Base-by-base conservation (phyloP, 2,329 filamentous ascomycete species). In the Fusarium pseudocircinatum region DNA sequence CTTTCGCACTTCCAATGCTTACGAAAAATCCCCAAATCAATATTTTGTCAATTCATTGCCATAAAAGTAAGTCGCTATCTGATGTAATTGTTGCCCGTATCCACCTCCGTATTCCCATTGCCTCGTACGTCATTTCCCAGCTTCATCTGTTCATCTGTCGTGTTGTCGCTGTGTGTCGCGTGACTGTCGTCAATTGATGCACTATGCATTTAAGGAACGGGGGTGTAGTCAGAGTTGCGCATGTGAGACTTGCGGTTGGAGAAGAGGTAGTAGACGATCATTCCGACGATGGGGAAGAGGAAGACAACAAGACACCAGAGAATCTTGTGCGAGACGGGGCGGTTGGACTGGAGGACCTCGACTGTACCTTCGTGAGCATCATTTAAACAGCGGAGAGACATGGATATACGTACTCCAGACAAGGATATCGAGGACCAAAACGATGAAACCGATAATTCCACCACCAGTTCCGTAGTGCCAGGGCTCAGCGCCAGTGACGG, bases 231-330 rank as follows among this genome's bases (percentile, higher is more conserved):
- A 15, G 83, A 80, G 47, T 84, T 83, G 42, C 83, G 83, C 78
- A 86, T 88, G 79, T 91, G 88, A 34, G 85, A 83, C 47, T 83
- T 82, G 57, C 90, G 88, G 82, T 92, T 88, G 52, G 89, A 90
- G 82, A 92, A 91, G 59, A 92, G 81, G 78, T 85, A 92, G 82
- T 92, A 92, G 80, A 91, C 81, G 76, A 91, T 80, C 80, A 91
- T 84, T 67, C 90, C 90, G 73, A 88, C 79, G 54, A 92, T 83
- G 8, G 90, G 90, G 83, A 92, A 91, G 70, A 92, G 80, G 83
- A 92, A 91, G 76, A 92, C 88, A 47, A 90, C 82, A 2, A 91
- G 82, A 54, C 85, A 88, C 90, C 90, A 92, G 36, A 91, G 82
- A 7, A 92, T 79, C 83, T 92, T 92, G 80, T 86, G 83, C 26